Percentiles rank a stretch among this genome's conserved stretches.
Evolutionary conservation across 495 filamentous ascomycete genomes (phyloP).

Genomic region (Aspergillus kassunensis): DNA sequence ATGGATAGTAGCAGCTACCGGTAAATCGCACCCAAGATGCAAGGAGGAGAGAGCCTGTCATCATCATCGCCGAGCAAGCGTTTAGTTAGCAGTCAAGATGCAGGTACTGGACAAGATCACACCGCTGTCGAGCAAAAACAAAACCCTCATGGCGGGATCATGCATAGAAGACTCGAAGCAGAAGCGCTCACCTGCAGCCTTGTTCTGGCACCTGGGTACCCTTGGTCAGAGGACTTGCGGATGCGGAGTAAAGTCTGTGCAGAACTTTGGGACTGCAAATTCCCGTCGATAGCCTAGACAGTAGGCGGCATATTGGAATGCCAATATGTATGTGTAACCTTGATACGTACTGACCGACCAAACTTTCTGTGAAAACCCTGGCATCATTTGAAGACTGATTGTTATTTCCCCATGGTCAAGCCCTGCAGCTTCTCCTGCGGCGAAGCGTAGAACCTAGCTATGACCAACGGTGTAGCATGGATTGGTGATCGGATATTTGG

Average conservation of each 20-base stretch:
- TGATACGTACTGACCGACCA: neutral
- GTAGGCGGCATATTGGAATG: neutral
- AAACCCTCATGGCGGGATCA: neutral
- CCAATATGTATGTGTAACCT: conserved; percentile 3
- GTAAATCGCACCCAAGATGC: neutral
- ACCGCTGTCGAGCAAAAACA: neutral
- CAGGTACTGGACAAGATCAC: neutral
- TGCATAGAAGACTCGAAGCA: neutral
- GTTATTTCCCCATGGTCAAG: neutral
- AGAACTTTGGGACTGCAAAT: conserved; percentile 1
- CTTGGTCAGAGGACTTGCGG: neutral
- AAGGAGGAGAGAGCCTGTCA: neutral
- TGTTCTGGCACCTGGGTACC: neutral
- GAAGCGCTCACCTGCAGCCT: neutral
- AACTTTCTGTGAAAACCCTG: neutral
- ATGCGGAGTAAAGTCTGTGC: neutral
- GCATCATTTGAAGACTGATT: neutral
- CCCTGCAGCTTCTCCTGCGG: neutral
- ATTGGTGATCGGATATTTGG: no score
- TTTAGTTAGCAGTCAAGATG: neutral
- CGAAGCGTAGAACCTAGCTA: neutral
- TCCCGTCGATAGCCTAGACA: neutral
- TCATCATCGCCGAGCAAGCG: neutral
- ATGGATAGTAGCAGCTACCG: neutral
- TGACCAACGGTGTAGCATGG: neutral